Conservation (phyloP, 140 eudicot genomes). For the Bidens hawaiensis region DNA sequence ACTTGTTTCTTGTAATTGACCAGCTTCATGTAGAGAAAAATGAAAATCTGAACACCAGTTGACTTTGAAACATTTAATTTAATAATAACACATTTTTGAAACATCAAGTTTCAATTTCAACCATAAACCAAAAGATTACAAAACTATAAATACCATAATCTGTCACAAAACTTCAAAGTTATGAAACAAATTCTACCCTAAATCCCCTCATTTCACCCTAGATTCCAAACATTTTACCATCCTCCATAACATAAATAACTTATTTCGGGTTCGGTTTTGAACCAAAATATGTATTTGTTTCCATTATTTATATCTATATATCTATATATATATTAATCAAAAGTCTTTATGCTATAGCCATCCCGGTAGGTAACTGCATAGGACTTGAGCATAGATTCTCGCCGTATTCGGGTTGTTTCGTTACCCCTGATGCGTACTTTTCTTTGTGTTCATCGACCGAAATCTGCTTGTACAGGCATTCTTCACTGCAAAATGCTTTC, state of each 20-base stretch:
- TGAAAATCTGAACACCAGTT: background rate
- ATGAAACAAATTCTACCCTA: constrained; percentile 17
- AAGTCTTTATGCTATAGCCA: constrained; percentile 51
- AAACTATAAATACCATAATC: constrained; percentile 15
- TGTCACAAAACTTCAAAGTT: constrained; percentile 20
- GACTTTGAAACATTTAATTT: background rate
- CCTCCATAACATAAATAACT: constrained; percentile 25
- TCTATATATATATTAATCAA: background rate
- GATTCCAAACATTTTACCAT: constrained; percentile 9
- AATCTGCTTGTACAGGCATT: constrained; percentile 71
- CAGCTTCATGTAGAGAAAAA: background rate
- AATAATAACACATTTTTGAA: background rate
- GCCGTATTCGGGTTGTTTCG: constrained; percentile 40
- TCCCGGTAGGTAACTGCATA: constrained; percentile 53
- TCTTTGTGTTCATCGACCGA: constrained; percentile 59
- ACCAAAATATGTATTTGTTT: constrained; percentile 18
- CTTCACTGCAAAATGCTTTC: constrained; percentile 86
- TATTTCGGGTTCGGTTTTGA: constrained; percentile 33
- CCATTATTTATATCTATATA: constrained; percentile 31
- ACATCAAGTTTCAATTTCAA: background rate
- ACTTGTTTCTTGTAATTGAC: background rate
- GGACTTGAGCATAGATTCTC: constrained; percentile 60
- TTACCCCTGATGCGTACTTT: constrained; percentile 41
- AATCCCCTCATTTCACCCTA: constrained; percentile 40
- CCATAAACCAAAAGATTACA: constrained; percentile 13